Base-by-base conservation (phyloP, 1,139 yeast species). In the Pichia sp. region DNA sequence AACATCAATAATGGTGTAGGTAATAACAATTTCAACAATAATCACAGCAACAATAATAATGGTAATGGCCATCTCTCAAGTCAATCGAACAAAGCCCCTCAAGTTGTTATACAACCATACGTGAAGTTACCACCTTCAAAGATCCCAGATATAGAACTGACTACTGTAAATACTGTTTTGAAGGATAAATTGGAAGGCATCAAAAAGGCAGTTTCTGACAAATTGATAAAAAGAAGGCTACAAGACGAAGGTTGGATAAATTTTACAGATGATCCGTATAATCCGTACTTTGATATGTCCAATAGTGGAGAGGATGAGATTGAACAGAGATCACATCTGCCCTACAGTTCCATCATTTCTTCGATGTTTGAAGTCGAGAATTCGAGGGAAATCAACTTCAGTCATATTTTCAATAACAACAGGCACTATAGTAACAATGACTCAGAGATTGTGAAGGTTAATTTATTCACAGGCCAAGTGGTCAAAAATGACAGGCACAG, bases 101-200 rank as follows among this genome's bases (percentile, higher is more conserved):
- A 67, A 21, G 61, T 58, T 28, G 58, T 65, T 12, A 76, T 78
- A 47, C 96, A 87, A 64, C 91, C 95, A 9, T 87, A 88, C 70
- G 95, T 88, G 62, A 86, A 87, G 60, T 71, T 89, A 43, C 95
- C 96, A 10, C 86, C 95, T 28, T 86, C 96, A 2, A 88, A 90
- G 70, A 87, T 91, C 60, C 97, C 98, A 12, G 97, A 91, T 69
- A 79, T 91, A 79, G 96, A 89, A 50, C 75, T 91, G 60, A 83
- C 87, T 39, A 87, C 96, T 5, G 91, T 91, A 23, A 88, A 88
- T 49, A 78, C 82, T 50, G 83, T 89, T 23, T 72, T 87, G 55
- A 75, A 79, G 51, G 95, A 85, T 57, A 89, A 90, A 70, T 86
- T 89, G 59, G 83, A 78, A 52, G 85, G 90, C 18, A 85, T 91